phyloP scores from a whole-genome alignment of 2,329 filamentous ascomycete species.

The Aspergillaceae sp. region DNA sequence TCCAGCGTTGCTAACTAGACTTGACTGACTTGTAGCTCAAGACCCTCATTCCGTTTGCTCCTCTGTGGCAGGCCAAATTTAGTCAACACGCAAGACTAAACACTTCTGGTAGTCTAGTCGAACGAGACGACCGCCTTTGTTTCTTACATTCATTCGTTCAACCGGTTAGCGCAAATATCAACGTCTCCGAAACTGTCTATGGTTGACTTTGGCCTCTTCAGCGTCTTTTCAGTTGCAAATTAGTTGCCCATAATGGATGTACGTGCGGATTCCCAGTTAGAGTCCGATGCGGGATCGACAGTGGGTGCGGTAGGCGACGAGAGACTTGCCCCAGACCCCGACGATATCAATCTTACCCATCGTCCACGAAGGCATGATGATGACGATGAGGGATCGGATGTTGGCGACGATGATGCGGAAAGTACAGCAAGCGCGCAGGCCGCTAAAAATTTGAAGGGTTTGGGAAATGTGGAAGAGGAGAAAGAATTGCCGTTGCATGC shows the following conservation, averaged over 20 bases:
- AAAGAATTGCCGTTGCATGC: slow-evolving; percentile 89
- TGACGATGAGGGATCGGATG: slow-evolving; percentile 81
- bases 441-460: slow-evolving; percentile 60
- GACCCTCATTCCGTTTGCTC: slow-evolving; percentile 19
- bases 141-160: slow-evolving; percentile 18
- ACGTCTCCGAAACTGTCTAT: background rate
- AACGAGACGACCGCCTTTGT: slow-evolving; percentile 17
- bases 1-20: background rate
- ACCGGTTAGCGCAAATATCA: background rate
- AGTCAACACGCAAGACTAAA: slow-evolving; percentile 11
- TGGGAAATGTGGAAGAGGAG: slow-evolving; percentile 60
- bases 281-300: slow-evolving; percentile 64
- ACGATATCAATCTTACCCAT: slow-evolving; percentile 67
- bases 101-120: slow-evolving; percentile 1
- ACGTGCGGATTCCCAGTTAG: slow-evolving; percentile 73
- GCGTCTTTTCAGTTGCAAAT: slow-evolving; percentile 48
- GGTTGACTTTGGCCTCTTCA: slow-evolving; percentile 47
- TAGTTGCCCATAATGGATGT: slow-evolving; percentile 26
- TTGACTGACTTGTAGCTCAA: slow-evolving; percentile 2
- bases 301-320: slow-evolving; percentile 76
- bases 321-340: slow-evolving; percentile 62
- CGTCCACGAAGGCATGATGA: slow-evolving; percentile 67
- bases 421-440: slow-evolving; percentile 72
- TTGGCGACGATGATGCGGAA: slow-evolving; percentile 70
- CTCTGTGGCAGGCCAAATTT: slow-evolving; percentile 22